Percentiles rank a stretch among this genome's conserved stretches.
phyloP scores from a whole-genome alignment of 1,284 basidiomycete genomes.

The Cutaneotrichosporon daszewskae region DNA sequence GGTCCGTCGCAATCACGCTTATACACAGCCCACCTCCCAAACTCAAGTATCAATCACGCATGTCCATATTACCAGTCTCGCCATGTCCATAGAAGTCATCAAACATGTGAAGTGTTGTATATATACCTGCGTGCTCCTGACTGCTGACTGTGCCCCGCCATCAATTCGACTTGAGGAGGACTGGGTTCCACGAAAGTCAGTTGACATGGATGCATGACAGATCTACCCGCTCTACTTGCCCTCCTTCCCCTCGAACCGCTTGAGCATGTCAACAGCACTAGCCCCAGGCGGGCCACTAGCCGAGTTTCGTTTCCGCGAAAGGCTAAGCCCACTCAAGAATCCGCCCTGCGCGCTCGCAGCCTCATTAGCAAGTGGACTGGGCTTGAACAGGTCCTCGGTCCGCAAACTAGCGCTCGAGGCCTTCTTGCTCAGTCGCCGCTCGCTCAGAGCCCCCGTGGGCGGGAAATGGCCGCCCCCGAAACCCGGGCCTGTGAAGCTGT shows the following conservation, averaged over 20 bases:
- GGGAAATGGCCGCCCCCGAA: background rate
- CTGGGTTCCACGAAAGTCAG: no score
- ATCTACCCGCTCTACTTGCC: background rate
- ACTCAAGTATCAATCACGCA: no score
- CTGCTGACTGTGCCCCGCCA: no score
- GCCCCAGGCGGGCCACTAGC: background rate
- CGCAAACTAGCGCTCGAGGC: constrained; percentile 4
- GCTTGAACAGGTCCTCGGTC: constrained; percentile 3
- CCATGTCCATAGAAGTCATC: background rate
- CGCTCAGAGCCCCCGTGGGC: background rate
- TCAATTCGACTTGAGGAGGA: no score
- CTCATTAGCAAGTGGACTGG: background rate
- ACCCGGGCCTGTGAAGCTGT: no score
- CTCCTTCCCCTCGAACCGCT: constrained; percentile 2
- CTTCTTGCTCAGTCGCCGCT: constrained; percentile 6
- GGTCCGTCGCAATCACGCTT: no score
- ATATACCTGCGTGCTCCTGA: no score
- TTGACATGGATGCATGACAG: no score
- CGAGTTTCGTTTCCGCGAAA: constrained; percentile 12
- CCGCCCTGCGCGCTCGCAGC: constrained; percentile 2
- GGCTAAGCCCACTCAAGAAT: constrained; percentile 11
- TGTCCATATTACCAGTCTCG: no score
- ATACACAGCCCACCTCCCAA: no score
- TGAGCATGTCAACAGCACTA: constrained; percentile 15
- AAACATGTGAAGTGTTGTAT: no score